Evolutionary conservation across 192 early-diverging fungal genomes (phyloP).

Genomic region (Coemansia sp.): DNA sequence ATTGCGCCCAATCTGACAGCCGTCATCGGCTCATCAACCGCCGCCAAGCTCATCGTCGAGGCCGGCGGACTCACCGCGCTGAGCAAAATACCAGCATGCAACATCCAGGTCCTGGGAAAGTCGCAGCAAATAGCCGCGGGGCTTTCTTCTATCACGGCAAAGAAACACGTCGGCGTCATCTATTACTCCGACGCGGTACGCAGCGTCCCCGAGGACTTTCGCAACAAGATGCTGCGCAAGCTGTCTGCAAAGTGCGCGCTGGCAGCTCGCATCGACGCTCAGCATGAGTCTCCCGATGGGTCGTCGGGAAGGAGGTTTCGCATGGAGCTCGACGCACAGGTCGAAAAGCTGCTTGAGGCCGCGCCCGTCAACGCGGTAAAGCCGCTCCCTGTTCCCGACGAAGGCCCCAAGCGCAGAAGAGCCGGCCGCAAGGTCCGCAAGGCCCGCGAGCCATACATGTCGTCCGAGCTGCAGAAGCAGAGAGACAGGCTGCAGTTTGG

Average conservation of each 20-base stretch:
- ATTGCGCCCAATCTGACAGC: constrained; percentile 93
- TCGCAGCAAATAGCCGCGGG: constrained; percentile 24
- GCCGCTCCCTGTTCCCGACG: constrained; percentile 87
- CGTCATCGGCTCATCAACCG: constrained; percentile 78
- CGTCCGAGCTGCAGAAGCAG: constrained; percentile 85
- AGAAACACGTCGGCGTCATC: constrained; percentile 76
- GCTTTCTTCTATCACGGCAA: constrained; percentile 51
- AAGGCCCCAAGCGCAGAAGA: constrained; percentile 84
- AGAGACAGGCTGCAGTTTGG: constrained; percentile 92
- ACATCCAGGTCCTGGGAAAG: constrained; percentile 69
- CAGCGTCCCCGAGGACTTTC: constrained; percentile 66
- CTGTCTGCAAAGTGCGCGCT: constrained; percentile 80
- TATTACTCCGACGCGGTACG: constrained; percentile 74
- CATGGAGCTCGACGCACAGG: constrained; percentile 80
- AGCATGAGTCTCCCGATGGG: constrained; percentile 68
- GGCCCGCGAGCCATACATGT: constrained; percentile 75
- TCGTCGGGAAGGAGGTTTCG: constrained; percentile 65
- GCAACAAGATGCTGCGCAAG: constrained; percentile 74
- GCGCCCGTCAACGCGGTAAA: constrained; percentile 82
- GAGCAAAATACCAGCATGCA: constrained; percentile 88
- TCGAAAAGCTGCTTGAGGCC: constrained; percentile 82
- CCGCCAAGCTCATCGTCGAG: constrained; percentile 86
- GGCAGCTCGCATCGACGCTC: constrained; percentile 83
- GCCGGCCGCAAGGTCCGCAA: constrained; percentile 86
- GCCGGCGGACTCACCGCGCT: constrained; percentile 85